Percentiles rank a stretch among this genome's conserved stretches.
Evolutionary conservation across 148 eudicot genomes (phyloP).

Genomic region (Persicaria maculosa): DNA sequence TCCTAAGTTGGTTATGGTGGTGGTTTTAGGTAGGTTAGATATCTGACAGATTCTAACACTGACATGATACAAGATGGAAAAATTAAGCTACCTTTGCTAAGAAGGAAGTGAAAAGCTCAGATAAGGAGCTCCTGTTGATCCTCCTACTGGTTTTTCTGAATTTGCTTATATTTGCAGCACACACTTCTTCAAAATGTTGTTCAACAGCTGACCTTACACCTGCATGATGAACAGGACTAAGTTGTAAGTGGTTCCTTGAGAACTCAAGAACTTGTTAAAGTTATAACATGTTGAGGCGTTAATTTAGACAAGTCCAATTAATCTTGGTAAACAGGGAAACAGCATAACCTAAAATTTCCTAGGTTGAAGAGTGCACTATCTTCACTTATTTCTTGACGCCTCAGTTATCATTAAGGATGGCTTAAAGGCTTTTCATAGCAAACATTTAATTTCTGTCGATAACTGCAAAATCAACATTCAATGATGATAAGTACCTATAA

Average conservation of each 20-base stretch:
- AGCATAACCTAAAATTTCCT: not conserved
- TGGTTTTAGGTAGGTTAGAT: not conserved
- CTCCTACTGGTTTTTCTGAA: slow-evolving; percentile 34
- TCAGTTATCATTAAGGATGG: not conserved
- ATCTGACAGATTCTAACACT: not conserved
- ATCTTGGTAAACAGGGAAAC: not conserved
- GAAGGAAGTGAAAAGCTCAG: slow-evolving; percentile 77
- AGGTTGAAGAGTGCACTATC: not conserved
- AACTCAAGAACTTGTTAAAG: not conserved
- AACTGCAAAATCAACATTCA: not conserved
- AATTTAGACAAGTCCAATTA: not conserved
- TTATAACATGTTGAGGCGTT: not conserved
- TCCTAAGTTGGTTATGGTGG: not conserved
- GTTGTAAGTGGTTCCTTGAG: slow-evolving; percentile 2
- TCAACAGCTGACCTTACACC: slow-evolving; percentile 78
- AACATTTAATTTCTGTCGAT: not conserved
- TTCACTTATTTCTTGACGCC: not conserved
- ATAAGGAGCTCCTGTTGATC: slow-evolving; percentile 47
- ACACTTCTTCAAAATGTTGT: slow-evolving; percentile 52
- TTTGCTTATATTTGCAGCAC: slow-evolving; percentile 45
- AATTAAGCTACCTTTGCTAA: slow-evolving; percentile 48
- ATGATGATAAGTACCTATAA: slow-evolving; percentile 43
- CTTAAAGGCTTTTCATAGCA: not conserved
- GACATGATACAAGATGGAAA: not conserved
- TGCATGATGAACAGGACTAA: slow-evolving; percentile 21